phyloP scores from a whole-genome alignment of 1,139 yeast genomes.

The Meyerozyma athensensis region DNA sequence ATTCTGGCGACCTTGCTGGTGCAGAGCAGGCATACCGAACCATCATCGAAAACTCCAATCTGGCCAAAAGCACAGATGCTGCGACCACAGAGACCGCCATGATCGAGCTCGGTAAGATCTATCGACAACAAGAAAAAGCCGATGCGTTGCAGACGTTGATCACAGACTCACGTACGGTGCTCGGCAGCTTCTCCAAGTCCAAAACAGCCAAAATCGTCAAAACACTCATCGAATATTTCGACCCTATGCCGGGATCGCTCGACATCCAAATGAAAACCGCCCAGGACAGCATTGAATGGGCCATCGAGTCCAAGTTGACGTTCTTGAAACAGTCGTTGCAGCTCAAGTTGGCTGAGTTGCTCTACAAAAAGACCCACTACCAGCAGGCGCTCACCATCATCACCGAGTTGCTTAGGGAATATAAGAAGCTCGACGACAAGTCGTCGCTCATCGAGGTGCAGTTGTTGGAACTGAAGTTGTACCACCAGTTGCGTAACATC shows the following conservation, averaged over 20 bases:
- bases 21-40: conserved; percentile 3
- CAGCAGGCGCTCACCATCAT: conserved; percentile 72
- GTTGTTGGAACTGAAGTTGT: conserved; percentile 82
- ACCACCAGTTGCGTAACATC: conserved; percentile 85
- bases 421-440: conserved; percentile 92
- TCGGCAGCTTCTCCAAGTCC: conserved; percentile 81
- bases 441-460: conserved; percentile 94
- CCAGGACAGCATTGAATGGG: conserved; percentile 83
- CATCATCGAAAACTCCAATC: conserved; percentile 1
- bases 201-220: conserved; percentile 88
- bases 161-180: conserved; percentile 61
- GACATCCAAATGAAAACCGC: conserved; percentile 74
- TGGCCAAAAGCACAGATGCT: conserved; percentile 2
- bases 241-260: conserved; percentile 59
- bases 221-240: conserved; percentile 73
- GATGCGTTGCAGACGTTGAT: conserved; percentile 58
- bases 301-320: conserved; percentile 74
- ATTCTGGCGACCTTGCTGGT: neutral
- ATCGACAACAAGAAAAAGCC: conserved; percentile 40
- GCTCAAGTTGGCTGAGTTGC: conserved; percentile 73
- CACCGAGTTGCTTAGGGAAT: conserved; percentile 69
- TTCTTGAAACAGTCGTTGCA: conserved; percentile 87
- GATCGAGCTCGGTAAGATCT: conserved; percentile 58
- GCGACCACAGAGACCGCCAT: conserved; percentile 47
- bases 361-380: conserved; percentile 60